Conservation (phyloP, 2,329 filamentous ascomycete genomes). For the Zasmidium angulare region DNA sequence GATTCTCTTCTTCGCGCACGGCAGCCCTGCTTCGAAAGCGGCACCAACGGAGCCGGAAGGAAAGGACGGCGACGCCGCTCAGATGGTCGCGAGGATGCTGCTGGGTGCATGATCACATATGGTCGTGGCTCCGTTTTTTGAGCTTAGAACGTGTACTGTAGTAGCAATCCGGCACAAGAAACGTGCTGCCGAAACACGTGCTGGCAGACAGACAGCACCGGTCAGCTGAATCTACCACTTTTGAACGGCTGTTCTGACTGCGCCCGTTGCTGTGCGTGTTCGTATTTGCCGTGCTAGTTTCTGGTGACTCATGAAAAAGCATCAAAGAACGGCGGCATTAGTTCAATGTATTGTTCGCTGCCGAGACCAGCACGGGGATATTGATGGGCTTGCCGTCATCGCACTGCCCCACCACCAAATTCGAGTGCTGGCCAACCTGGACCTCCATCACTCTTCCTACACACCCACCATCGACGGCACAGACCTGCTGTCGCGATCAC, state of each 20-base stretch:
- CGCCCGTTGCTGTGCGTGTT: no score
- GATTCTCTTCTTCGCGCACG: constrained; percentile 84
- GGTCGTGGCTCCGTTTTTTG: neutral
- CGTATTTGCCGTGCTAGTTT: no score
- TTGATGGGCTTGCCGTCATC: neutral
- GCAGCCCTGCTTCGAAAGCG: constrained; percentile 34
- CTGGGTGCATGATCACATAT: neutral
- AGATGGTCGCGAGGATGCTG: constrained; percentile 13
- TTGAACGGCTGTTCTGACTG: no score
- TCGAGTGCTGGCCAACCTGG: neutral
- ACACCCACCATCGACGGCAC: neutral
- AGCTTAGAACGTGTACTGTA: neutral
- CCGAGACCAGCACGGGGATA: no score
- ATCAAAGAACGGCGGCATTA: no score
- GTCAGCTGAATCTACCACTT: neutral
- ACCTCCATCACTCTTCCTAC: neutral
- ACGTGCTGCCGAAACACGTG: neutral
- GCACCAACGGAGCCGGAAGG: constrained; percentile 12
- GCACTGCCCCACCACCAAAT: neutral
- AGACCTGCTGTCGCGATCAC: neutral
- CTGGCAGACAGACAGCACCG: neutral
- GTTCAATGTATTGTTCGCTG: no score
- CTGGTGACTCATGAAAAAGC: no score
- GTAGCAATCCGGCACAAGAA: neutral
- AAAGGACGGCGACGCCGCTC: constrained; percentile 12